A percentile compares a stretch with the other conserved stretches of the same genome.
Conservation (phyloP, 495 filamentous ascomycete species). For the Xylaria curta region DNA sequence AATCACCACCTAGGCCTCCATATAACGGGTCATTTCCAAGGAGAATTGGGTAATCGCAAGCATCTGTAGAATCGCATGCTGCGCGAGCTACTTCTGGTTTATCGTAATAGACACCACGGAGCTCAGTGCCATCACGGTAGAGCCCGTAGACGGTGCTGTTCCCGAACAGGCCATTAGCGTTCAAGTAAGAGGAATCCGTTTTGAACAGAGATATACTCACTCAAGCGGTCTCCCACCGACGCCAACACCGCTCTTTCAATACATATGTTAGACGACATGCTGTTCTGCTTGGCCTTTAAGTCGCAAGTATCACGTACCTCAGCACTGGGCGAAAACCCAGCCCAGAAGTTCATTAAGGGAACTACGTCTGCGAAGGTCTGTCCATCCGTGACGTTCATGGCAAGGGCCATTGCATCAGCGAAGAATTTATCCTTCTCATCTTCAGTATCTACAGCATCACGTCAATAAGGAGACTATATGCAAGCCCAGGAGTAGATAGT, state of each 20-base stretch:
- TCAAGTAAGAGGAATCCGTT: not conserved
- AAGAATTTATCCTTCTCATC: constrained; percentile 40
- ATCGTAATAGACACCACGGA: constrained; percentile 37
- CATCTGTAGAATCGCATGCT: constrained; percentile 36
- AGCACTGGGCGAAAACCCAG: constrained; percentile 34
- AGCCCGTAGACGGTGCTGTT: constrained; percentile 37
- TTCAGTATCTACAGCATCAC: constrained; percentile 31
- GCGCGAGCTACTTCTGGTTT: constrained; percentile 36
- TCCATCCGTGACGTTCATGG: constrained; percentile 34
- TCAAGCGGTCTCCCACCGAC: constrained; percentile 32
- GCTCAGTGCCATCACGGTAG: constrained; percentile 37
- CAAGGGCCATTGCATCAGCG: constrained; percentile 34
- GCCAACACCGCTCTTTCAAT: constrained; percentile 34
- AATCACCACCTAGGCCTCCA: constrained; percentile 35
- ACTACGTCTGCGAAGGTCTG: constrained; percentile 37
- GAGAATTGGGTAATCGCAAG: constrained; percentile 38
- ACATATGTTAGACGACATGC: constrained; percentile 20
- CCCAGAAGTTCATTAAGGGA: constrained; percentile 37
- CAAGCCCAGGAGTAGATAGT: not conserved
- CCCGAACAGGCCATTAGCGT: not conserved
- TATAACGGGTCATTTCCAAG: constrained; percentile 37
- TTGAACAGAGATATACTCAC: constrained; percentile 13
- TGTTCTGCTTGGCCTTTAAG: not conserved
- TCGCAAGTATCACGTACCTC: constrained; percentile 26
- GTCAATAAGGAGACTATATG: constrained; percentile 4